These are phyloP conservation scores for Karstenula rhodostoma DNA, from an alignment of 2,329 filamentous ascomycete species.

Conservation along the genomic window DNA sequence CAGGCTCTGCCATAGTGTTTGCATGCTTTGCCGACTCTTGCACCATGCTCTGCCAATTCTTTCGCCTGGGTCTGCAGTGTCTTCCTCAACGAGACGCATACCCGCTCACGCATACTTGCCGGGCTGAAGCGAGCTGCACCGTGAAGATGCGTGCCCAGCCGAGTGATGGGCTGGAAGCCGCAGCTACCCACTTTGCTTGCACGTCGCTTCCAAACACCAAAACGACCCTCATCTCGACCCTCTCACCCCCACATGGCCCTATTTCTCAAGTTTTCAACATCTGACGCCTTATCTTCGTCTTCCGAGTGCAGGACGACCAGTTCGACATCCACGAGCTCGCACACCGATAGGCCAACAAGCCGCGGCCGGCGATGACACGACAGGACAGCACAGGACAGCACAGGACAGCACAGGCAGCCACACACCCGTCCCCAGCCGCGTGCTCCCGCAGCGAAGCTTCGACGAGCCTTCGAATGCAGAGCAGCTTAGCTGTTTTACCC, in stretches of 20 bases:
- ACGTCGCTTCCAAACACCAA: not conserved
- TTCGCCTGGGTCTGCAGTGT: too few species aligned
- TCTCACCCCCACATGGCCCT: conserved; percentile 4
- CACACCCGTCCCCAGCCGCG: not conserved
- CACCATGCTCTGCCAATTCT: too few species aligned
- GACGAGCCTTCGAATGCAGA: conserved; percentile 1
- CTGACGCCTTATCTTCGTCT: not conserved
- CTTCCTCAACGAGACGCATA: not conserved
- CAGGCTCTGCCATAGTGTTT: not conserved
- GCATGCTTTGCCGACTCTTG: not conserved
- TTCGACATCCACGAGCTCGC: not conserved
- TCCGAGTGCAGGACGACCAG: not conserved
- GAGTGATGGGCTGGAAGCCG: not conserved
- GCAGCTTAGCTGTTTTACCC: not conserved
- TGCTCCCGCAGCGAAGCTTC: conserved; percentile 7
- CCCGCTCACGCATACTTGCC: not conserved
- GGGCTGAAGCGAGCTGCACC: not conserved
- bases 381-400: not conserved
- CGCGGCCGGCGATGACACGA: not conserved
- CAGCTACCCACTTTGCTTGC: conserved; percentile 6
- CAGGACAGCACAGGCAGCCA: not conserved
- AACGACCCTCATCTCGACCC: not conserved
- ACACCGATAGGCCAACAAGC: not conserved
- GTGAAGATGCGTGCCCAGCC: conserved; percentile 11
- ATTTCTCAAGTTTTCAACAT: not conserved